Percentiles rank a stretch among this genome's conserved stretches.
Evolutionary conservation across 2,329 filamentous ascomycete genomes (phyloP).

Genomic region (Neocatenulostroma microsporum): DNA sequence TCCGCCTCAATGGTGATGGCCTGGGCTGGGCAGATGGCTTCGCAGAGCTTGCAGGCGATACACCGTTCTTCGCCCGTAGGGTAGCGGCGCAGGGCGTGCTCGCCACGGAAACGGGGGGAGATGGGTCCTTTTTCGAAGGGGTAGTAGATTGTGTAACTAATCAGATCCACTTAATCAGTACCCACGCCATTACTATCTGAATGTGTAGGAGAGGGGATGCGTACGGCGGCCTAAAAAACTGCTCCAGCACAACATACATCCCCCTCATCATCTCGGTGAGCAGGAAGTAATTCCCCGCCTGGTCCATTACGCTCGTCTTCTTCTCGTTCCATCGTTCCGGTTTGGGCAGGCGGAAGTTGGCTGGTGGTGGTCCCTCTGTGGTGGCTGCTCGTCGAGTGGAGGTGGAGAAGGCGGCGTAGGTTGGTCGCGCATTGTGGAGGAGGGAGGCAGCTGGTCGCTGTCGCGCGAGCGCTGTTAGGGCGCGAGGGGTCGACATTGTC

Average conservation of each 20-base stretch:
- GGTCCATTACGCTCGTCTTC: slow-evolving; percentile 69
- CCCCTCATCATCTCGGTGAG: slow-evolving; percentile 91
- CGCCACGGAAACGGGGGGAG: slow-evolving; percentile 93
- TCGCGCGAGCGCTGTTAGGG: slow-evolving; percentile 42
- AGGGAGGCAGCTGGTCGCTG: slow-evolving; percentile 34
- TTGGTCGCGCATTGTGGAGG: slow-evolving; percentile 32
- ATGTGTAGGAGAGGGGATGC: slow-evolving; percentile 28
- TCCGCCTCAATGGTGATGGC: slow-evolving; percentile 99
- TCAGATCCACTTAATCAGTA: slow-evolving; percentile 6
- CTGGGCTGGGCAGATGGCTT: slow-evolving; percentile 95
- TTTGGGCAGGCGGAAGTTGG: slow-evolving; percentile 69
- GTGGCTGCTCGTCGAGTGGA: slow-evolving; percentile 47
- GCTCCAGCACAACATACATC: slow-evolving; percentile 96
- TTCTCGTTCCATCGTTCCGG: slow-evolving; percentile 73
- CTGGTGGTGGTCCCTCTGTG: slow-evolving; percentile 68
- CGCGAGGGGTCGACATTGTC: slow-evolving; percentile 41
- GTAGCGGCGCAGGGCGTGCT: slow-evolving; percentile 93
- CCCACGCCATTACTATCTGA: slow-evolving; percentile 7
- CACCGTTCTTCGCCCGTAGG: slow-evolving; percentile 97
- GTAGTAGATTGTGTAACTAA: slow-evolving; percentile 94
- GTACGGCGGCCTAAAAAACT: slow-evolving; percentile 97
- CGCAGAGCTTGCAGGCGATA: slow-evolving; percentile 99
- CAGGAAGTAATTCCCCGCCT: slow-evolving; percentile 87
- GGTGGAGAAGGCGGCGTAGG: slow-evolving; percentile 52
- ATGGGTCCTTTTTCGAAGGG: slow-evolving; percentile 99